Conservation (phyloP, 345 rosid species). For the Dovyalis caffra region DNA sequence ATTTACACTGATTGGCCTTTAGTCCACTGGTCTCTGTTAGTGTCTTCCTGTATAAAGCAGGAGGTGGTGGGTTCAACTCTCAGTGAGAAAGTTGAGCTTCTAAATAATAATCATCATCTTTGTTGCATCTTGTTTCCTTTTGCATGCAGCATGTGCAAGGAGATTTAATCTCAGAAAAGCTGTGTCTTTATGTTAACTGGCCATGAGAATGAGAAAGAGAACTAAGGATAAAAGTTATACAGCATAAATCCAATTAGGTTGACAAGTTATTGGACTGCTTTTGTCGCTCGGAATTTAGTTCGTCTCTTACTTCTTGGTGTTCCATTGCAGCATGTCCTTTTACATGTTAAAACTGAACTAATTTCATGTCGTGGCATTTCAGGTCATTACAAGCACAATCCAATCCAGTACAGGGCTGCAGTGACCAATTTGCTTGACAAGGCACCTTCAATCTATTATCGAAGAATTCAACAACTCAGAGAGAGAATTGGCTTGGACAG, state of each 20-base stretch:
- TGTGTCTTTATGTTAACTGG: neutral
- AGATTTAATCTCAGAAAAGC: neutral
- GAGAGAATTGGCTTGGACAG: slow-evolving; percentile 49
- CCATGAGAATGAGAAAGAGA: neutral
- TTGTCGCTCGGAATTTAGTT: neutral
- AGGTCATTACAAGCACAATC: slow-evolving; percentile 53
- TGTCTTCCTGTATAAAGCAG: neutral
- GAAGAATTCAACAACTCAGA: slow-evolving; percentile 51
- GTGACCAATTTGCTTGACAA: slow-evolving; percentile 64
- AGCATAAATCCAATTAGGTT: neutral
- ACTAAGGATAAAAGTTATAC: neutral
- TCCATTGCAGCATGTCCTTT: neutral
- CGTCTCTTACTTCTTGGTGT: neutral
- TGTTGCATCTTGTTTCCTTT: neutral
- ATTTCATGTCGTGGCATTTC: slow-evolving; percentile 4
- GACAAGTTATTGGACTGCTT: neutral
- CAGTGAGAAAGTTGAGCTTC: neutral
- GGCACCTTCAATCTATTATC: slow-evolving; percentile 40
- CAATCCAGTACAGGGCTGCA: slow-evolving; percentile 70
- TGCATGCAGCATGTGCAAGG: neutral
- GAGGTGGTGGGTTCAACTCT: neutral
- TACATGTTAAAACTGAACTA: neutral
- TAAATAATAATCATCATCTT: neutral
- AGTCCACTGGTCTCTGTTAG: neutral
- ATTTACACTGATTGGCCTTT: neutral